Percentiles rank a stretch among this genome's conserved stretches.
Evolutionary conservation across 2,329 filamentous ascomycete genomes (phyloP).

Genomic region (Volutella citrinella): DNA sequence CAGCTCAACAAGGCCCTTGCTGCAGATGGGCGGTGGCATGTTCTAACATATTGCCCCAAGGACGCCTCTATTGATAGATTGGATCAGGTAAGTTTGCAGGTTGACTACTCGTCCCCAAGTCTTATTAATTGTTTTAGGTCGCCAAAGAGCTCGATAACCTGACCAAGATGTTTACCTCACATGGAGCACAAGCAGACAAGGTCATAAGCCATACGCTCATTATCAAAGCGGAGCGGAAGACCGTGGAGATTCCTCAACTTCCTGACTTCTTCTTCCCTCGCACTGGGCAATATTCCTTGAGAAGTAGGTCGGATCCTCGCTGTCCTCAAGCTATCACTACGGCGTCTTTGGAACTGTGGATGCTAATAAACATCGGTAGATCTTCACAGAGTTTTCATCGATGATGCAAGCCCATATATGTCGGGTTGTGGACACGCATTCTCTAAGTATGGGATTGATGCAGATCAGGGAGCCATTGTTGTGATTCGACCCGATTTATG

Average conservation of each 20-base stretch:
- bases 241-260: constrained; percentile 5
- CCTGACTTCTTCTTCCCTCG: constrained; percentile 14
- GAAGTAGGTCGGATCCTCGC: too few species aligned
- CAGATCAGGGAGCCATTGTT: constrained; percentile 7
- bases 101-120: too few species aligned
- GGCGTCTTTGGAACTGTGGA: not conserved
- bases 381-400: constrained; percentile 13
- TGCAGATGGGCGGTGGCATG: constrained; percentile 18
- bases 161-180: not conserved
- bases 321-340: too few species aligned
- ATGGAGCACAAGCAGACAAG: not conserved
- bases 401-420: constrained; percentile 14
- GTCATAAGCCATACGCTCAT: constrained; percentile 9
- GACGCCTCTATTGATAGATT: too few species aligned
- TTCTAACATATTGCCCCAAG: too few species aligned
- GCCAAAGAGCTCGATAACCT: not conserved
- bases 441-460: constrained; percentile 11
- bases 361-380: not conserved
- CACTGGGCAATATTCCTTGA: constrained; percentile 7
- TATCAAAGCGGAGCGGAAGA: constrained; percentile 4
- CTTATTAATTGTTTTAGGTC: not conserved
- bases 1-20: constrained; percentile 10
- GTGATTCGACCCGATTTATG: constrained; percentile 19
- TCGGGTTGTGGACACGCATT: constrained; percentile 9
- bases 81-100: too few species aligned